Base-by-base conservation (phyloP, 768 basidiomycete species). In the Suillus ampliporus region DNA sequence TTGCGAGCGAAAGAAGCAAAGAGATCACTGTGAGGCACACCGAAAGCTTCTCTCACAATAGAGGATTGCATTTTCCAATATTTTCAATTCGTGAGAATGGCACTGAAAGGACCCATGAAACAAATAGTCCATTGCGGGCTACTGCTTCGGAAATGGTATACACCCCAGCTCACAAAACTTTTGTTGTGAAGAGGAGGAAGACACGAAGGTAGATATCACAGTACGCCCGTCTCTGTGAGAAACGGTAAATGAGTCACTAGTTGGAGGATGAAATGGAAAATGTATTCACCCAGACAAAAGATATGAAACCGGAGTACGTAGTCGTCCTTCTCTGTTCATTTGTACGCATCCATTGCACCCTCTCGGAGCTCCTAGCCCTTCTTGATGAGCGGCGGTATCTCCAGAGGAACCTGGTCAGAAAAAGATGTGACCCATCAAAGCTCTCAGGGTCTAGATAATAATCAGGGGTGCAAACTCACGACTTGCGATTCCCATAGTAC, bases 221-320 rank as follows among this genome's bases (percentile, higher is more conserved):
- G n/a, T 31, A 31, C 6, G 31, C 4, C 31, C 6, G 31, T 31
- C 31, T 31, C 31, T 31, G 31, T 6, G 31, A 31, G n/a, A 59
- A 60, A 21, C n/a, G n/a, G 21, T 37, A 63, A 60, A 26, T 8
- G n/a, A n/a, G n/a, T n/a, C n/a, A n/a, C n/a, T n/a, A n/a, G n/a
- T n/a, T n/a, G n/a, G n/a, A 9, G 23, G 23, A 34, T 38, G 46
- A n/a, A 50, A 26, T 53, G 47, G 21, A 61, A 41, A 61, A 83
- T 90, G 61, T 64, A 95, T 94, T 95, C 96, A 67, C 95, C 96
- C n/a, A n/a, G 10, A 95, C 96, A 69, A 96, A 94, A 1, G 93
- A 93, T 63, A 97, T 81, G 67, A 84, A 94, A 14, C 83, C 86
- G 0, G 84, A 77, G 68, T 96, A 97, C 90, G 69, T 98, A 98